Evolutionary conservation across 345 rosid genomes (phyloP), one percentile per base, ranked within the genome.

Genomic region (Rhizophora mangle): DNA sequence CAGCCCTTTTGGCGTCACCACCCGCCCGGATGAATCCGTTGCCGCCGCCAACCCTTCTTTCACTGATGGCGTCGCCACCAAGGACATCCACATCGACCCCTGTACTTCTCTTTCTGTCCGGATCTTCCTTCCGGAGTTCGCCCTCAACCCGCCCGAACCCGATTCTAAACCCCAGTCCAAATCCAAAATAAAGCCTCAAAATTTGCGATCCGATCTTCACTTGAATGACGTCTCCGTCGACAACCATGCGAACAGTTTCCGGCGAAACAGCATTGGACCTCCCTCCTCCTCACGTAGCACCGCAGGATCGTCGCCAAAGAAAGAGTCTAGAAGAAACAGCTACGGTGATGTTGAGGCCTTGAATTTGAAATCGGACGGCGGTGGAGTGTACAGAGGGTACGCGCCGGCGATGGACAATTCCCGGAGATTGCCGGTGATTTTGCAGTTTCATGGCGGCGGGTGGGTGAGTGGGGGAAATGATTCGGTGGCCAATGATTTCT

Each of bases 401-500:
- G 61, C 88, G 6, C 98, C 98, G 6, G 21, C 65, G 58, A 54
- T 69, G 43, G 81, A 72, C 15, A 82, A 84, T 8, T 76, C 71
- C 19, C 66, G 88, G 71, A 87, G 82, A 68, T 74, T 95, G 56
- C 96, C 96, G 26, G 79, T 95, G 37, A 82, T 92, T 82, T 46
- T 95, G 83, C 98, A 95, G 84, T 95, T 92, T 31, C 97, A 95
- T 31, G 97, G 98, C 30, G 99, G 99, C 0, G 96, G 97, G 9
- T 92, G 96, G 96, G 96, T 95, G 49, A 92, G 96, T 65, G 96
- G 98, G 64, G 87, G 96, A 67, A 87, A 86, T 49, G 97, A 91
- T 64, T 94, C 98, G 21, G 93, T 85, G 59, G 93, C 93, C 6
- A 95, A 92, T 70, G 99, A 88, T 86, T 72, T 62, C 46, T 95